These are phyloP conservation scores for Pleurotus djamor DNA, from an alignment of 768 basidiomycete genomes.

Conservation along the genomic window DNA sequence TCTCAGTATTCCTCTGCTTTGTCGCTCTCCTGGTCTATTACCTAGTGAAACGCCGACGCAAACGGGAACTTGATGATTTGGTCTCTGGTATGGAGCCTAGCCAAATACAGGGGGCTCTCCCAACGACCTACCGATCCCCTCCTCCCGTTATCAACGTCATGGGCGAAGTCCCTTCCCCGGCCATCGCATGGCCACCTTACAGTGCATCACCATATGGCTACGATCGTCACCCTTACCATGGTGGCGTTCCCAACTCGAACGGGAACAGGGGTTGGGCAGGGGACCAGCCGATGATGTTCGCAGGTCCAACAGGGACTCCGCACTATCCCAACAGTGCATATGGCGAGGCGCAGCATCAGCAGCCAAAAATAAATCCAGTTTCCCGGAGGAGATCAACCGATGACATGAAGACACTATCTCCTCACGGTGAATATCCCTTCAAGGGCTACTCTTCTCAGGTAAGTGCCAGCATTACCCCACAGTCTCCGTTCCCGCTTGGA, in stretches of 20 bases:
- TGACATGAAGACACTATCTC: not conserved
- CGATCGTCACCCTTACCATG: not conserved
- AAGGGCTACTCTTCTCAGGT: not conserved
- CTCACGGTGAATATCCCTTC: not conserved
- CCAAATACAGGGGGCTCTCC: constrained; percentile 1
- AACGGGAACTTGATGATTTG: not conserved
- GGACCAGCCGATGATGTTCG: constrained; percentile 2
- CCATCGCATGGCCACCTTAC: not conserved
- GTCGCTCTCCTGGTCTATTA: not conserved
- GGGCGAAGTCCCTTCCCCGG: not conserved
- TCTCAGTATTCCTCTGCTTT: not conserved
- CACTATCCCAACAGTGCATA: constrained; percentile 3
- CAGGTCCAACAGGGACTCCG: constrained; percentile 5
- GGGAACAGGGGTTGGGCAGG: not conserved
- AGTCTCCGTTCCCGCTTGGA: not conserved
- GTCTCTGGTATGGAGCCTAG: constrained; percentile 4
- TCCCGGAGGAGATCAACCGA: constrained; percentile 1
- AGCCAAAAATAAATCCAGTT: not conserved
- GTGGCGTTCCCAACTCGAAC: not conserved
- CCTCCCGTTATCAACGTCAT: not conserved
- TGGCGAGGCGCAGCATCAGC: not conserved
- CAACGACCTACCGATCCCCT: constrained; percentile 1
- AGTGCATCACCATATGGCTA: constrained; percentile 5
- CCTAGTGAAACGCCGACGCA: not conserved
- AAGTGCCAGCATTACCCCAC: not conserved